Base-by-base conservation (phyloP, 2,329 filamentous ascomycete species). In the Cercospora sojina region DNA sequence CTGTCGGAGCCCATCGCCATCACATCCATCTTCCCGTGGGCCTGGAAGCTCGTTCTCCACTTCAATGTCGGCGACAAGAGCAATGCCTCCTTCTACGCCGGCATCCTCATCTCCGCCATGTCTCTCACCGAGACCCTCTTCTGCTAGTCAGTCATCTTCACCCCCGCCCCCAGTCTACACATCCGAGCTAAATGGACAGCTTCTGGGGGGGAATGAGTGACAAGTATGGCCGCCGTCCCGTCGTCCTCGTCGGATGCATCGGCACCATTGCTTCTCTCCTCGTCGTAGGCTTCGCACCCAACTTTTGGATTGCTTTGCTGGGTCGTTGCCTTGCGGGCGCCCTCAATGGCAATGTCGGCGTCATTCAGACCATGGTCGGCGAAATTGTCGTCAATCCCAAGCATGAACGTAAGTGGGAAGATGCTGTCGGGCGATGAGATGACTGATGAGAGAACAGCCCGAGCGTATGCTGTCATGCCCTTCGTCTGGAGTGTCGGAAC, bases 401-500 rank as follows among this genome's bases (percentile, higher is more conserved):
- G 74, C 91, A 96, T 79, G 92, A 96, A 80, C 92, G 90, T 92
- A 80, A 83, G 89, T 86, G 10, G 27, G 13, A 18, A 7, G 13
- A 27, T 25, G n/a, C n/a, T 23, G 25, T 2, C 20, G 53, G 10
- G 43, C 16, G n/a, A 43, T 35, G 12, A 53, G 16, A 29, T 47
- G 25, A 47, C 62, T 66, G 62, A 69, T 70, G 43, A 65, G 32
- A 53, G 47, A 61, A 35, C 73, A 92, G 90, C 92, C 66, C 88
- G 90, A 68, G 93, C 93, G 29, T 97, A 93, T 77, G 88, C 92
- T 2, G 87, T 97, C 53, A 96, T 97, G 92, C 93, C 93, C 0
- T 97, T 97, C 75, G 90, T 97, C 7, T 97, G 93, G 93, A 90
- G 87, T 56, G 89, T 97, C 61, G 93, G 93, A 25, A 96, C 92